Conservation (phyloP, 768 basidiomycete species). For the Gautieria morchelliformis region DNA sequence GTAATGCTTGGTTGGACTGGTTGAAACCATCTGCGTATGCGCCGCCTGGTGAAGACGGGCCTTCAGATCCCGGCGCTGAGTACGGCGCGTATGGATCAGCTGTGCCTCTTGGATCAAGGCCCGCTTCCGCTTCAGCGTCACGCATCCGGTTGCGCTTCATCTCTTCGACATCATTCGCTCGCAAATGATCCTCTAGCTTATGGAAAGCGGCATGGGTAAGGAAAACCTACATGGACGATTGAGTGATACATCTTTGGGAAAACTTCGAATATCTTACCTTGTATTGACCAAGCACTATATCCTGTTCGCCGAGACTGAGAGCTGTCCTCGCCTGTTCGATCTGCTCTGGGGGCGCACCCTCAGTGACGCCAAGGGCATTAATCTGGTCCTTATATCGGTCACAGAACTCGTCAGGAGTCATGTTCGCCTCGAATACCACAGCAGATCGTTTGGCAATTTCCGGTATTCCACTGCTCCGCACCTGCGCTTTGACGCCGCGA, state of each 20-base stretch:
- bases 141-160: conserved; percentile 71
- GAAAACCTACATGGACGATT: conserved; percentile 54
- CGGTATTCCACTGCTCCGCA: conserved; percentile 68
- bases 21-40: conserved; percentile 38
- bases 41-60: background rate
- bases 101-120: conserved; percentile 45
- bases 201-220: conserved; percentile 82
- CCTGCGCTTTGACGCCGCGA: conserved; percentile 84
- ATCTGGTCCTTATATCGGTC: conserved; percentile 72
- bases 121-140: conserved; percentile 66
- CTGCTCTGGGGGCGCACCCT: conserved; percentile 50
- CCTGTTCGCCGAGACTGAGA: conserved; percentile 51
- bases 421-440: conserved; percentile 70
- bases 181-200: conserved; percentile 76
- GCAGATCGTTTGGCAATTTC: conserved; percentile 64
- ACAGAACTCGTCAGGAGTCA: conserved; percentile 81
- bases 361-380: conserved; percentile 41
- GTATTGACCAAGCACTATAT: conserved; percentile 72
- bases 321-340: conserved; percentile 49
- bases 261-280: conserved; percentile 44
- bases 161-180: conserved; percentile 78
- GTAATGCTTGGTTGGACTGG: conserved; percentile 62
- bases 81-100: conserved; percentile 78
- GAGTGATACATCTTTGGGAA: background rate
- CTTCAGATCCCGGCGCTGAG: conserved; percentile 38